These are phyloP conservation scores for Wallacemonas sp. DNA, from an alignment of 208 protist genomes.

Conservation along the genomic window DNA sequence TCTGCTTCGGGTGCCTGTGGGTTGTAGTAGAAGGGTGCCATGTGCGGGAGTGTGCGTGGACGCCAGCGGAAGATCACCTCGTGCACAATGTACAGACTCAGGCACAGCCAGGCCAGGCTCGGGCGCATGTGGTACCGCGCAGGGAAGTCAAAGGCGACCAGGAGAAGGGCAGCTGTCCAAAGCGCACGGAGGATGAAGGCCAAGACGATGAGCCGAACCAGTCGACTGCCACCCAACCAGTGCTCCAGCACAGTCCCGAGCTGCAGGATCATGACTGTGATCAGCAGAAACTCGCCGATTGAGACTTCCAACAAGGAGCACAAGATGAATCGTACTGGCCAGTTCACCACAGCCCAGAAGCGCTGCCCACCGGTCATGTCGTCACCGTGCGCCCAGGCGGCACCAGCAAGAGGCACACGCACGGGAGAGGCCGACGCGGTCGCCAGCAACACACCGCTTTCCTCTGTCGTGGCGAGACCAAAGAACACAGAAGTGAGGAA, in stretches of 20 bases:
- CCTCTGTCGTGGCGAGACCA: not conserved
- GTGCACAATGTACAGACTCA: not conserved
- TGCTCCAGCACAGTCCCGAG: not conserved
- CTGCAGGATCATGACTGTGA: not conserved
- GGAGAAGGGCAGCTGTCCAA: not conserved
- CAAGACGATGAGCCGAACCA: not conserved
- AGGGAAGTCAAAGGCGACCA: not conserved
- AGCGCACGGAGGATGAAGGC: not conserved
- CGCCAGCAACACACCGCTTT: not conserved
- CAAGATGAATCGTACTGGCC: not conserved
- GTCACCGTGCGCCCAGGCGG: not conserved
- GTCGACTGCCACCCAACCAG: not conserved
- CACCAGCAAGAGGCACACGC: not conserved
- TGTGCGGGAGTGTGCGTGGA: not conserved
- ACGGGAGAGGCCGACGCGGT: not conserved
- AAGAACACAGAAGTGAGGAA: not conserved
- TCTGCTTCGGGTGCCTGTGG: not conserved
- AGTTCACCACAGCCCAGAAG: not conserved
- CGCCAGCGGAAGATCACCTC: conserved; percentile 3
- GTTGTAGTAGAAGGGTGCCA: not conserved
- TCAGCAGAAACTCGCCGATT: not conserved
- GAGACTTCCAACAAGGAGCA: not conserved
- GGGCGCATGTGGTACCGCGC: not conserved
- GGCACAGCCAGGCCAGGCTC: conserved; percentile 6
- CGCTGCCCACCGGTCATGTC: no score